Percentiles rank a stretch among this genome's conserved stretches.
These are phyloP conservation scores for Madurella mycetomatis DNA, from an alignment of 2,329 filamentous ascomycete species.

Conservation along the genomic window DNA sequence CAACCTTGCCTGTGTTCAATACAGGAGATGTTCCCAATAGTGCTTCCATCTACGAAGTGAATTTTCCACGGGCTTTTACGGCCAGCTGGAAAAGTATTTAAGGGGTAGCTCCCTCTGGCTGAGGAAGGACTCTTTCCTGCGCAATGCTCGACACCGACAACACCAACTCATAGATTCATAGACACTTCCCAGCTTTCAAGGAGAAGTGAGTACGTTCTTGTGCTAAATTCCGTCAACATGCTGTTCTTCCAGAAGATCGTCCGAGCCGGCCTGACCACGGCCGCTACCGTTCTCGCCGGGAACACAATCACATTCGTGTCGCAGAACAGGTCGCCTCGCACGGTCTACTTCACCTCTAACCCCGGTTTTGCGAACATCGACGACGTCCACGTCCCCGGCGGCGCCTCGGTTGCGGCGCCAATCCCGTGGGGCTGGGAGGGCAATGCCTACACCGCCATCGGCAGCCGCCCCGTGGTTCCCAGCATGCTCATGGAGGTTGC, in stretches of 20 bases:
- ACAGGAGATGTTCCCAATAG: too few species aligned
- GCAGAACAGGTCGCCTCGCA: conserved; percentile 48
- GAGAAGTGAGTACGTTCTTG: not conserved
- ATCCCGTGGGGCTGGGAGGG: conserved; percentile 30
- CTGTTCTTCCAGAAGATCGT: conserved; percentile 47
- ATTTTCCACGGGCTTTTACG: not conserved
- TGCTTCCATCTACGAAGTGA: not conserved
- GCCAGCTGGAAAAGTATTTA: not conserved
- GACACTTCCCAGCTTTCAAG: not conserved
- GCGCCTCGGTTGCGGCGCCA: conserved; percentile 36
- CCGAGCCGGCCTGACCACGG: conserved; percentile 39
- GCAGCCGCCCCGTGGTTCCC: conserved; percentile 30
- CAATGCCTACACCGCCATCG: conserved; percentile 34
- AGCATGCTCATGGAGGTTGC: conserved; percentile 37
- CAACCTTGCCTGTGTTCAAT: too few species aligned
- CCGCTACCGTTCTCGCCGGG: conserved; percentile 42
- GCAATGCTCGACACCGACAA: not conserved
- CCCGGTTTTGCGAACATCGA: conserved; percentile 34
- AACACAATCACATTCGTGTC: conserved; percentile 55
- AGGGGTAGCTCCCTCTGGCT: not conserved
- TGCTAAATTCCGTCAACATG: not conserved
- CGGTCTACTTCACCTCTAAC: conserved; percentile 48
- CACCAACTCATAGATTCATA: not conserved
- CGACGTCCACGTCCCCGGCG: conserved; percentile 38
- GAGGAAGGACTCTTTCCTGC: not conserved